Evolutionary conservation across 768 basidiomycete species (phyloP).

Genomic region (Chalciporus chontae): DNA sequence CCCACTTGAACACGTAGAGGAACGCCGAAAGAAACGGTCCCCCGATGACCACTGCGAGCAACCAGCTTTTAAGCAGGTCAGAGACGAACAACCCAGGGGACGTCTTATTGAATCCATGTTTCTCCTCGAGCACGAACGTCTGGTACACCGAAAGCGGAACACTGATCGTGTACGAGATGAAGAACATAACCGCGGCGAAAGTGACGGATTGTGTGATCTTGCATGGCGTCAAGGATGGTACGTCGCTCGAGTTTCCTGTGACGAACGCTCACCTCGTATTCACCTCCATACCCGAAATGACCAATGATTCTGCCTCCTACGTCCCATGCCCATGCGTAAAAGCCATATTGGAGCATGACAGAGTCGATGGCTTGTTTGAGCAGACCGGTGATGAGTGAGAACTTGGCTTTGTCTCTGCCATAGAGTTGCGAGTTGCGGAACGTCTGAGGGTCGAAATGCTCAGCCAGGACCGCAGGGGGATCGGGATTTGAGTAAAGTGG

Average conservation of each 20-base stretch:
- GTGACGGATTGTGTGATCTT: constrained; percentile 84
- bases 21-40: constrained; percentile 85
- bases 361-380: constrained; percentile 74
- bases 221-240: background rate
- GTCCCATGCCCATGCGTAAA: constrained; percentile 82
- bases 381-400: constrained; percentile 68
- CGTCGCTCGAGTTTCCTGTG: background rate
- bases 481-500: constrained; percentile 74
- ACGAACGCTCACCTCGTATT: constrained; percentile 58
- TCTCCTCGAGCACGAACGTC: constrained; percentile 93
- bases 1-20: constrained; percentile 88
- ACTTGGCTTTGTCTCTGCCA: constrained; percentile 86
- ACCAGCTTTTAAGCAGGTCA: constrained; percentile 81
- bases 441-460: constrained; percentile 62
- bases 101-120: constrained; percentile 97
- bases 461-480: constrained; percentile 67
- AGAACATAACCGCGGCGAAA: constrained; percentile 65
- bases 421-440: constrained; percentile 92
- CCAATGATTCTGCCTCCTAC: constrained; percentile 51
- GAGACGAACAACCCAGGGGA: constrained; percentile 69
- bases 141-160: constrained; percentile 79
- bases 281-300: constrained; percentile 57
- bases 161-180: constrained; percentile 62
- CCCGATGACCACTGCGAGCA: constrained; percentile 66
- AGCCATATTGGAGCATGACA: constrained; percentile 64